Conservation (phyloP, 2,329 filamentous ascomycete genomes). For the Beauveria pseudobassiana region DNA sequence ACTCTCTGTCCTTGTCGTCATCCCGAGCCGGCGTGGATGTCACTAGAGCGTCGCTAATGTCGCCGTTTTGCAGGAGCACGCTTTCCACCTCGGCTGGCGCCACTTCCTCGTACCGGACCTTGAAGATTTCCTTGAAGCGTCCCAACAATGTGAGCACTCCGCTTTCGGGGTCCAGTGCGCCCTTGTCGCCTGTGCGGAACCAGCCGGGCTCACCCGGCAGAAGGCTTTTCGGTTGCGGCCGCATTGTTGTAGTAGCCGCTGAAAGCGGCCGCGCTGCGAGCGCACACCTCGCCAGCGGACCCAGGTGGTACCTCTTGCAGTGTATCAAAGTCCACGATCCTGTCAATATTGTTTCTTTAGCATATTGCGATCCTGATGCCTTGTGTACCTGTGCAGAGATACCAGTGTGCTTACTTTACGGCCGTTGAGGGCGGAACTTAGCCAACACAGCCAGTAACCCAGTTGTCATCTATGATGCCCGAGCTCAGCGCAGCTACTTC, state of each 20-base stretch:
- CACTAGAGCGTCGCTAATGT: not conserved
- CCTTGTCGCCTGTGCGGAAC: slow-evolving; percentile 6
- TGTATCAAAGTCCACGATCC: slow-evolving; percentile 1
- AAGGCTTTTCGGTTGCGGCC: not conserved
- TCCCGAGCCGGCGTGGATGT: not conserved
- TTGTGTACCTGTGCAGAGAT: not conserved
- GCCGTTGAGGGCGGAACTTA: not conserved
- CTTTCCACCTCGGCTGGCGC: slow-evolving; percentile 1
- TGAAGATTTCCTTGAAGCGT: slow-evolving; percentile 8
- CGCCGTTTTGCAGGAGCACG: not conserved
- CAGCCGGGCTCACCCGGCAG: not conserved
- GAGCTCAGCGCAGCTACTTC: not conserved
- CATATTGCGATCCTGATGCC: not conserved
- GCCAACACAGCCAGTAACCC: not conserved
- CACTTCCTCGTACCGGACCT: slow-evolving; percentile 2
- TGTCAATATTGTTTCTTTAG: not conserved
- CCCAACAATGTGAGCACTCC: not conserved
- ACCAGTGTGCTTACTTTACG: not conserved
- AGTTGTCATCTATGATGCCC: not conserved
- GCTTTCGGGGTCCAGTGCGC: not conserved
- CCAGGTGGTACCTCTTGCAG: not conserved
- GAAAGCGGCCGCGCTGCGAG: not conserved
- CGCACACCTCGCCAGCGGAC: not conserved
- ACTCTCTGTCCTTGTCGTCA: not conserved
- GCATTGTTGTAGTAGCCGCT: not conserved